Base-by-base conservation (phyloP, 305 asterid genomes). In the Fraxinus paxiana region DNA sequence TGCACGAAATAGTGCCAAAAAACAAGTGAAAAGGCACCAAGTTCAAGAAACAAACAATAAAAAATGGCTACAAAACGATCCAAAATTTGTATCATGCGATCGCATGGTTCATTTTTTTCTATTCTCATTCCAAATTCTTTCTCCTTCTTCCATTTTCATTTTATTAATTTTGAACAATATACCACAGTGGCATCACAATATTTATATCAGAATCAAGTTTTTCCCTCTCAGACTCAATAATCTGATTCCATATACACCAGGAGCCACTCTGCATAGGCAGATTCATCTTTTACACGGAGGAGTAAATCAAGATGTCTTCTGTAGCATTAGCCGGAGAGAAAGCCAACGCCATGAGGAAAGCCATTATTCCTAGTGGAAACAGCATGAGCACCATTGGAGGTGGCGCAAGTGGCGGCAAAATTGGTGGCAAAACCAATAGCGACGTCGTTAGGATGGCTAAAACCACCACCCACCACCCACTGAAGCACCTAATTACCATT, bases 281-380 rank as follows among this genome's bases (percentile, higher is more conserved):
- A 24, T 41, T 75, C 61, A 28, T 75, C 20, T 73, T 22, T 67
- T 12, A 67, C 10, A 59, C 8, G 73, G 86, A 84, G 75, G 84
- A 43, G 18, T 20, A 74, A 51, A 78, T 12, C 70, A 81, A 17
- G 10, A 67, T 80, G 71, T 73, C 73, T n/a, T 77, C 69, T 61
- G 83, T 67, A 20, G 82, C 78, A 77, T 78, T 63, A 22, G 79
- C 22, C 1, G 85, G 85, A 33, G 86, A 84, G 70, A 87, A 65
- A 70, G 90, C 92, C 78, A 89, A 69, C 18, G 81, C 88, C 82
- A 89, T 76, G 61, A 85, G 88, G 72, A 89, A 80, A 17, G 88
- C 92, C 90, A 89, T 81, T 18, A 89, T 87, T 77, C 90, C 90
- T 65, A 89, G 86, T 41, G 90, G 92, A 81, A 89, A 89, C 17